Base-by-base conservation (phyloP, 768 basidiomycete species). In the Termitomyces sp. region DNA sequence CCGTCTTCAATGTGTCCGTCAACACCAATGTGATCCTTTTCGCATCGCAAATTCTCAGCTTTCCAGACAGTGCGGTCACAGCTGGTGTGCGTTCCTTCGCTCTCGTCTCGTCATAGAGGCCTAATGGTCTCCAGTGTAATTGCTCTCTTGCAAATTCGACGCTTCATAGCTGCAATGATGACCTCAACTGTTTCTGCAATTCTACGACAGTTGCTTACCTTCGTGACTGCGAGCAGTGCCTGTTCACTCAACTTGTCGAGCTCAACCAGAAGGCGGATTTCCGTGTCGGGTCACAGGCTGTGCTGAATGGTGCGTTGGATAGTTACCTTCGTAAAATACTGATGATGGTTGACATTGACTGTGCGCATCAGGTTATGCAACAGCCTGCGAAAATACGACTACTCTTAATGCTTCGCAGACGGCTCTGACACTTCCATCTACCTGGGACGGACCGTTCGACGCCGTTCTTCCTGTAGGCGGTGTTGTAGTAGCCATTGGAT, bases 401-500 rank as follows among this genome's bases (percentile, higher is more conserved):
- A 75, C 74, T 16, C 61, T 86, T 46, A 60, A 75, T 11, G 56
- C 75, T 4, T 69, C 72, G 13, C 65, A 76, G 42, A 73, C 76
- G 22, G 69, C 76, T 1, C 74, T 91, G 39, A 56, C 65, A 0
- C 66, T 83, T 18, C 81, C 87, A 2, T 47, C 71, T 0, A 70
- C 63, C 61, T 90, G 87, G 89, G 78, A 88, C 63, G 88, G 89
- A 0, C 84, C 84, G 4, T 74, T 75, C 57, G 80, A 74, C 15
- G 71, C 75, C 11, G 68, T 73, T n/a, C 73, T 91, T 60, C 75
- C 76, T 52, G 59, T 70, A 0, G 74, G 68, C 3, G 78, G 70
- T 30, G 79, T 79, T 0, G 76, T 73, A n/a, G 58, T 87, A 31
- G 70, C 73, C 7, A 79, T 86, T 18, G 66, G 67, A 20, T 63